Conservation (phyloP, 495 filamentous ascomycete genomes). For the Aspergillus sclerotioniger region DNA sequence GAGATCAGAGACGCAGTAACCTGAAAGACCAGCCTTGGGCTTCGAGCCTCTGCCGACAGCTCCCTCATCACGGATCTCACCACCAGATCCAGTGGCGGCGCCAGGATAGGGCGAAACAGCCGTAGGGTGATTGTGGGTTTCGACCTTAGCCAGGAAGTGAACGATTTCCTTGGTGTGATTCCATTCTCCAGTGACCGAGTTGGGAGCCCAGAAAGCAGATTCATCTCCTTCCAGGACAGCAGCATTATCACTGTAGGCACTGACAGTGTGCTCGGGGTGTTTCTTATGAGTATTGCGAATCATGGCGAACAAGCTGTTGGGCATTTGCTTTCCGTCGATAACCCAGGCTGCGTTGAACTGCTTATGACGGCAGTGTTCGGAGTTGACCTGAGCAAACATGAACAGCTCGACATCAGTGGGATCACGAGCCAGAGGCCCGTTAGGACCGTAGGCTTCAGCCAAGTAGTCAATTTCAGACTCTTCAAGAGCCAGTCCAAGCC, state of each 20-base stretch:
- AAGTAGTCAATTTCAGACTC: constrained; percentile 90
- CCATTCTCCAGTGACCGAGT: constrained; percentile 83
- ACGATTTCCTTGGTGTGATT: constrained; percentile 80
- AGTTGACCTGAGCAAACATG: constrained; percentile 95
- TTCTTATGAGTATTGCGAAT: constrained; percentile 88
- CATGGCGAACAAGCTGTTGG: constrained; percentile 84
- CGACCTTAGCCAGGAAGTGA: constrained; percentile 90
- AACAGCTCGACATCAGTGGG: constrained; percentile 93
- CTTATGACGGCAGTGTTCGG: constrained; percentile 63
- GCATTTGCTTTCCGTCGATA: constrained; percentile 84
- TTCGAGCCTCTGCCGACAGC: constrained; percentile 89
- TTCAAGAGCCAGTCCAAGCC: constrained; percentile 82
- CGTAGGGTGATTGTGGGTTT: constrained; percentile 97
- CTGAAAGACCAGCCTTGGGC: constrained; percentile 88
- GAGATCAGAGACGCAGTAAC: constrained; percentile 92
- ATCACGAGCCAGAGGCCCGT: constrained; percentile 63
- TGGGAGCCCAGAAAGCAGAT: constrained; percentile 80
- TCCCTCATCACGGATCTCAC: constrained; percentile 92
- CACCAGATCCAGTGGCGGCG: constrained; percentile 92
- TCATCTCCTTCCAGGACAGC: constrained; percentile 80
- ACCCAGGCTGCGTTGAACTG: constrained; percentile 97
- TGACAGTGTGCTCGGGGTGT: constrained; percentile 76
- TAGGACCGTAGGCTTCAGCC: constrained; percentile 73
- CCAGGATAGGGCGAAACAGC: constrained; percentile 82
- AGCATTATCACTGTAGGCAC: constrained; percentile 96